Base-by-base conservation (phyloP, 2,329 filamentous ascomycete species). In the Alternaria panax region DNA sequence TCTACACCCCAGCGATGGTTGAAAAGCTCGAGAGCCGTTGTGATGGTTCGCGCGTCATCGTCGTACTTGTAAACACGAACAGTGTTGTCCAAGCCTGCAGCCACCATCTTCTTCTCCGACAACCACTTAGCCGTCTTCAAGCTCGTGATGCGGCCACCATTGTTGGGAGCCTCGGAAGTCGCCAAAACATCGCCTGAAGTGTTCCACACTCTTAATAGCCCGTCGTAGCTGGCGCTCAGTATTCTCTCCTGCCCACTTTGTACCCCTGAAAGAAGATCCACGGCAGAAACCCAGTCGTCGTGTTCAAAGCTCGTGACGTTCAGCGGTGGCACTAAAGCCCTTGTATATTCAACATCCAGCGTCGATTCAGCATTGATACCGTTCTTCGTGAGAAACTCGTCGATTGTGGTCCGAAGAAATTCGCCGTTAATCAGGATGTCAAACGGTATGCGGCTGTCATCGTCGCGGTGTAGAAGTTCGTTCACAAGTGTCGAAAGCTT, bases 361-460 rank as follows among this genome's bases (percentile, higher is more conserved):
- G 90, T 94, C 5, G 90, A 91, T 82, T 99, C 95, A 41, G 92
- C 87, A 20, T 92, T 97, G 62, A 98, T 89, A 50, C 94, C 94
- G 73, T 95, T 91, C 63, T 88, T 84, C 16, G 89, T 89, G 60
- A 99, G 87, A 80, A 96, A 97, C 73, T 97, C 92, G 76, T 97
- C 92, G 67, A 99, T 87, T 18, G 92, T 92, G 25, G 93, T 91
- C 63, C 92, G 90, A 51, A 99, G 86, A 79, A 96, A 97, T 73
- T 90, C 89, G 78, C 95, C 95, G 79, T 97, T 95, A 80, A 96
- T 90, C 69, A 99, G 86, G 82, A 99, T 98, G 80, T 99, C 95
- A 80, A 99, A 90, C 18, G 92, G 92, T 46, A 93, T 85, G 12
- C 91, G 88, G 69, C 84, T 85, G 53, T 84, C 82, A 56, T 85